Evolutionary conservation across 139 green algal species (phyloP).

Genomic region (Closterium sp.): DNA sequence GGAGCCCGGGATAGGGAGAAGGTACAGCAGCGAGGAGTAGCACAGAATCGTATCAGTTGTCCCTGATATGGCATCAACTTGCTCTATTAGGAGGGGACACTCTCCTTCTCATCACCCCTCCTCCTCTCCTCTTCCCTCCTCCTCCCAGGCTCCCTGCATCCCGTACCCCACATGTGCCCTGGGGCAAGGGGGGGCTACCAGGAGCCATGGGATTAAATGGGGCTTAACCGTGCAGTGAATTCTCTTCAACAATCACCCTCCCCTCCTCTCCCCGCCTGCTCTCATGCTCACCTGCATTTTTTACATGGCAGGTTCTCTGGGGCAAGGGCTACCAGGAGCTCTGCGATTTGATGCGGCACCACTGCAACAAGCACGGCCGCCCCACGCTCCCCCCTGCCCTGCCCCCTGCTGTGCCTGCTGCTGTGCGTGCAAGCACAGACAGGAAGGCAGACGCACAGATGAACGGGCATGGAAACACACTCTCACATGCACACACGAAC

Average conservation of each 20-base stretch:
- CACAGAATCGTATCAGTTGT: too few relatives aligned
- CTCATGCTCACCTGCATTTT: neutral
- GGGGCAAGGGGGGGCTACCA: too few relatives aligned
- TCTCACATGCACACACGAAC: neutral
- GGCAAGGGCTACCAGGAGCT: slow-evolving; percentile 90
- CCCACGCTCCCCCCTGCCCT: neutral
- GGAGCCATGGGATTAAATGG: too few relatives aligned
- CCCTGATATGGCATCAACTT: too few relatives aligned
- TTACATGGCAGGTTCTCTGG: slow-evolving; percentile 90
- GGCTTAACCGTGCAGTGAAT: too few relatives aligned
- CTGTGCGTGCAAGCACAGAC: neutral
- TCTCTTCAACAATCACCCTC: too few relatives aligned
- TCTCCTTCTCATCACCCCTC: neutral
- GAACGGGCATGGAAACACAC: neutral
- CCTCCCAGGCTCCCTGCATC: neutral
- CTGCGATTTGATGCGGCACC: slow-evolving; percentile 26
- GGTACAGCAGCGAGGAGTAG: too few relatives aligned
- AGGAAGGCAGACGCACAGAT: neutral
- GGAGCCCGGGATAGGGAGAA: too few relatives aligned
- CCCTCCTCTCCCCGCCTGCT: neutral
- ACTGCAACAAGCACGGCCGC: slow-evolving; percentile 24
- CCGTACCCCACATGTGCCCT: neutral
- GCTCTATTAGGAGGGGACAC: too few relatives aligned
- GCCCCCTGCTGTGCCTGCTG: neutral
- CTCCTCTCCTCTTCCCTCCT: neutral